Evolutionary conservation across 371 early-diverging fungal species (phyloP).

Genomic region (Capniomyces stellatus): DNA sequence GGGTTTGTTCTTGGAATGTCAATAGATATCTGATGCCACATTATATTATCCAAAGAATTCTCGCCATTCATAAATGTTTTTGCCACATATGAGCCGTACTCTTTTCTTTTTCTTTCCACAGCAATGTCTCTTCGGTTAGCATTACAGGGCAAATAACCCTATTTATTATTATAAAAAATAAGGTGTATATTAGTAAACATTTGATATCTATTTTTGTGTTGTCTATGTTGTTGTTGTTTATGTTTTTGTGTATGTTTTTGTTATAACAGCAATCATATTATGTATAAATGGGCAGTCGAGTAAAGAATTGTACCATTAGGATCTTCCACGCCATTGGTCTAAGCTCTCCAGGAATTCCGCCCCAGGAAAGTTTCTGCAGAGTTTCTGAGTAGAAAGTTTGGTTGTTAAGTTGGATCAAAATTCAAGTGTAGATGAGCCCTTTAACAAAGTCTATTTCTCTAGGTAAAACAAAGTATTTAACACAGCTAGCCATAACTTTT

Average conservation of each 20-base stretch:
- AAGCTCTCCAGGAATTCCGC: conserved; percentile 70
- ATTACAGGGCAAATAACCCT: conserved; percentile 66
- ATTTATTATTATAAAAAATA: neutral
- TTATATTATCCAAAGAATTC: conserved; percentile 57
- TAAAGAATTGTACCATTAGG: conserved; percentile 33
- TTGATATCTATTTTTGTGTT: too few species aligned
- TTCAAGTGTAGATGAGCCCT: too few species aligned
- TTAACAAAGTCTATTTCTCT: too few species aligned
- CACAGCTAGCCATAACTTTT: too few species aligned
- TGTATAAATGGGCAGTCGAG: too few species aligned
- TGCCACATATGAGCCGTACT: conserved; percentile 65
- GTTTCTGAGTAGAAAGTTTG: conserved; percentile 27
- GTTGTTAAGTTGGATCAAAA: too few species aligned
- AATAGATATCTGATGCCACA: conserved; percentile 81
- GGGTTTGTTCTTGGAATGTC: conserved; percentile 89
- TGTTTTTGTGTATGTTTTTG: conserved; percentile 2
- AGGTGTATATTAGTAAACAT: too few species aligned
- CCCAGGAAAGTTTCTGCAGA: conserved; percentile 69
- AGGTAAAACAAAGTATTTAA: too few species aligned
- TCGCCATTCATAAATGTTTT: conserved; percentile 65
- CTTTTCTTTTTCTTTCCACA: conserved; percentile 68
- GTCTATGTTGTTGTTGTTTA: too few species aligned
- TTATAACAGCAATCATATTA: neutral
- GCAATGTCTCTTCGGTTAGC: conserved; percentile 60
- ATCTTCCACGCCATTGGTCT: conserved; percentile 81